A percentile compares a stretch with the other conserved stretches of the same genome.
These are phyloP conservation scores for Hyparrhenia diplandra DNA, from an alignment of 176 grass and related monocot genomes.

Conservation along the genomic window DNA sequence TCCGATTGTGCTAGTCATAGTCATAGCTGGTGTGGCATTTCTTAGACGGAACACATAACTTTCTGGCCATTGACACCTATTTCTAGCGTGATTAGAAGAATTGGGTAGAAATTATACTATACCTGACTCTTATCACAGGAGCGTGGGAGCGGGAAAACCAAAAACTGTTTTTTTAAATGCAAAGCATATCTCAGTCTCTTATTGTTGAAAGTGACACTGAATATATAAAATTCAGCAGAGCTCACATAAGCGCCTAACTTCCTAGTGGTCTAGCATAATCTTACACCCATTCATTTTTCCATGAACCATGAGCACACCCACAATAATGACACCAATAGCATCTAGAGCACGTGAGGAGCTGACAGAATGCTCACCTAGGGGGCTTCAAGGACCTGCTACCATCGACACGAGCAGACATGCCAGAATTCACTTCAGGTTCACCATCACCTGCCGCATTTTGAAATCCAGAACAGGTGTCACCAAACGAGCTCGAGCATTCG, in stretches of 20 bases:
- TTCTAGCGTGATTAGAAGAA: neutral
- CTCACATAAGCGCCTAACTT: neutral
- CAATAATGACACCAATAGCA: constrained; percentile 7
- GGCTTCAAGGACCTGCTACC: neutral
- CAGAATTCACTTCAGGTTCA: constrained; percentile 64
- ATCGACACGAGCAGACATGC: constrained; percentile 22
- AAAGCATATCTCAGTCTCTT: neutral
- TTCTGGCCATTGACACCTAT: neutral
- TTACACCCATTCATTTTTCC: neutral
- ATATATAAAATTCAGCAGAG: neutral
- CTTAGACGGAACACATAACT: neutral
- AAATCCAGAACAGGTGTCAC: constrained; percentile 48
- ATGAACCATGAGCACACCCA: neutral
- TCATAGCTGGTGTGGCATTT: neutral
- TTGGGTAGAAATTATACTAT: neutral
- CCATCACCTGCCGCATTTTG: constrained; percentile 33
- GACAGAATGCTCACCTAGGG: constrained; percentile 49
- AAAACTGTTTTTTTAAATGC: neutral
- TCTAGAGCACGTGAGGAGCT: neutral
- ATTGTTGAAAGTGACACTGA: neutral
- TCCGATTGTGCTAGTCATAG: neutral
- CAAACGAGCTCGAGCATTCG: constrained; percentile 87
- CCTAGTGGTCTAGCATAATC: neutral
- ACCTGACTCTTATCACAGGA: neutral
- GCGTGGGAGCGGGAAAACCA: neutral